These are phyloP conservation scores for Suhomyces wounanorum DNA, from an alignment of 1,139 yeast genomes.

Conservation along the genomic window DNA sequence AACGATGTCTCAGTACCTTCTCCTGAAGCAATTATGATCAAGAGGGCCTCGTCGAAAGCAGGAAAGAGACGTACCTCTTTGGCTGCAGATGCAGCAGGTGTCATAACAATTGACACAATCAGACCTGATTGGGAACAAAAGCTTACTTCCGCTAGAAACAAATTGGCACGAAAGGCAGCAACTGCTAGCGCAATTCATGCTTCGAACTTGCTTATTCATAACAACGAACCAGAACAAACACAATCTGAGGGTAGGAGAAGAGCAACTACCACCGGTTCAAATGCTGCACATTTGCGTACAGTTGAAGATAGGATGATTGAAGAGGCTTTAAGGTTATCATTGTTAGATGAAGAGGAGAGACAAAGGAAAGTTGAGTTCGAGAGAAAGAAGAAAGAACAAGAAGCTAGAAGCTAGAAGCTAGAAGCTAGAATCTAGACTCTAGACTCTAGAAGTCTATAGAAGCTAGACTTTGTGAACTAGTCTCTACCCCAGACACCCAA, in stretches of 20 bases:
- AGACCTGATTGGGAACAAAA: constrained; percentile 92
- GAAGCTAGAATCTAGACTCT: not conserved
- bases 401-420: not conserved
- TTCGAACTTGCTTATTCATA: constrained; percentile 57
- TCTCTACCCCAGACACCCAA: too few relatives aligned
- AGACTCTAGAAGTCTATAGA: not conserved
- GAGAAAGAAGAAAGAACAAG: constrained; percentile 9
- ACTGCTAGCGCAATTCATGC: constrained; percentile 95
- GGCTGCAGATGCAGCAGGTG: constrained; percentile 64
- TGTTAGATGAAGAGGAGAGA: constrained; percentile 68
- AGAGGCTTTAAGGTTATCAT: constrained; percentile 75
- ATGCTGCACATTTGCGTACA: constrained; percentile 21
- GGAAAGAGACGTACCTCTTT: constrained; percentile 43
- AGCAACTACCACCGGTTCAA: constrained; percentile 11
- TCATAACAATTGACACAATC: constrained; percentile 75
- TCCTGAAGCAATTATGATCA: constrained; percentile 4
- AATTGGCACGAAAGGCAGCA: constrained; percentile 83
- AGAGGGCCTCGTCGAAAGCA: not conserved
- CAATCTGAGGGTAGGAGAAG: constrained; percentile 16
- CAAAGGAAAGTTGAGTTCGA: constrained; percentile 29
- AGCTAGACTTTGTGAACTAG: not conserved
- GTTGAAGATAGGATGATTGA: constrained; percentile 81
- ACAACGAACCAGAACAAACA: constrained; percentile 21
- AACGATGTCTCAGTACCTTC: constrained; percentile 1
- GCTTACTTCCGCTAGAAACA: constrained; percentile 68